Percentiles rank a stretch among this genome's conserved stretches.
These are phyloP conservation scores for Sugiyamaella japonica DNA, from an alignment of 1,139 yeast genomes.

Conservation along the genomic window DNA sequence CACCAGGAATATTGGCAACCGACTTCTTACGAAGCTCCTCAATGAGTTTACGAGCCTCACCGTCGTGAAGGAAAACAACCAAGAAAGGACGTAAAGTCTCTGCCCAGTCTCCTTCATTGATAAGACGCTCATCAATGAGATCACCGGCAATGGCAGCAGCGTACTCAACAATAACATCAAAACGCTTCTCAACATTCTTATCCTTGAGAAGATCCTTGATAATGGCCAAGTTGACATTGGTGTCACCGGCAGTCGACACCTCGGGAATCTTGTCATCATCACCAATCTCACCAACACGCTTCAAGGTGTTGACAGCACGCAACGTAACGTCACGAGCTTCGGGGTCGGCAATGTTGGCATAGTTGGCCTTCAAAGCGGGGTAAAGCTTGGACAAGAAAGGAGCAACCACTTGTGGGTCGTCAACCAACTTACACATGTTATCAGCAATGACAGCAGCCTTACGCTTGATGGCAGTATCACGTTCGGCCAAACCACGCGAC, in stretches of 20 bases:
- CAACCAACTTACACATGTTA: constrained; percentile 99
- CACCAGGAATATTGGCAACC: constrained; percentile 95
- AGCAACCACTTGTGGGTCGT: constrained; percentile 99
- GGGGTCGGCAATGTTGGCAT: constrained; percentile 97
- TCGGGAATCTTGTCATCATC: constrained; percentile 89
- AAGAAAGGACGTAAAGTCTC: constrained; percentile 88
- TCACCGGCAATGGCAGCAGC: constrained; percentile 98
- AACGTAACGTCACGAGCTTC: constrained; percentile 98
- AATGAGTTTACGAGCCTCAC: constrained; percentile 84
- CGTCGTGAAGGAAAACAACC: constrained; percentile 93
- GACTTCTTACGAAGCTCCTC: constrained; percentile 96
- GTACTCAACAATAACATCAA: constrained; percentile 72
- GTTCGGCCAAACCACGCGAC: constrained; percentile 99
- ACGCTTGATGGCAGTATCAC: constrained; percentile 99
- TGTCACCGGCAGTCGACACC: constrained; percentile 98
- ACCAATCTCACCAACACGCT: constrained; percentile 98
- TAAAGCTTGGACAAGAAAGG: constrained; percentile 94
- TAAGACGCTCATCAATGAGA: constrained; percentile 96
- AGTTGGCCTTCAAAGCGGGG: constrained; percentile 94
- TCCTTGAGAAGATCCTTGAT: constrained; percentile 69
- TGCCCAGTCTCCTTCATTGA: constrained; percentile 90
- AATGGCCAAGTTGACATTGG: constrained; percentile 78
- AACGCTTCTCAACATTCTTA: constrained; percentile 71
- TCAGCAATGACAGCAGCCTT: constrained; percentile 99
- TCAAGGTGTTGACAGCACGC: constrained; percentile 95